Percentiles rank a stretch among this genome's conserved stretches.
phyloP scores from a whole-genome alignment of 2,329 filamentous ascomycete genomes.

The Cytospora mali region DNA sequence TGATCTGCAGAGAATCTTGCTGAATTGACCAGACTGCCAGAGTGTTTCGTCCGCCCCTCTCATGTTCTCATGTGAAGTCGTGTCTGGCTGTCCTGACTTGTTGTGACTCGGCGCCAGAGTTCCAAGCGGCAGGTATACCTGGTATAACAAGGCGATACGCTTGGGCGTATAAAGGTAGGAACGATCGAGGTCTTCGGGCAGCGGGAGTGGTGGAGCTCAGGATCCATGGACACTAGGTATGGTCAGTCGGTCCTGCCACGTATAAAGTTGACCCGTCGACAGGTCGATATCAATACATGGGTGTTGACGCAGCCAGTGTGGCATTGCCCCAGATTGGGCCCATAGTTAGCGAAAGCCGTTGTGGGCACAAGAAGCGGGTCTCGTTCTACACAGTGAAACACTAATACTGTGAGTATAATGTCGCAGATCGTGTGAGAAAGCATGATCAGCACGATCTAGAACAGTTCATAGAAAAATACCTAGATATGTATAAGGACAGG shows the following conservation, averaged over 20 bases:
- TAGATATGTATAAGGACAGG: not conserved
- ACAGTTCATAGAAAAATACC: not conserved
- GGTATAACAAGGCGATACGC: not conserved
- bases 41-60: not conserved
- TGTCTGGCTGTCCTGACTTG: not conserved
- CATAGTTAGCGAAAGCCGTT: not conserved
- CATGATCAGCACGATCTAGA: slow-evolving; percentile 1
- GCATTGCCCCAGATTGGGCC: not conserved
- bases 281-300: not conserved
- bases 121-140: too few relatives aligned
- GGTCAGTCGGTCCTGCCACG: not conserved
- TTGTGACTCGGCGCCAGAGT: not conserved
- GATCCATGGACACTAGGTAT: not conserved
- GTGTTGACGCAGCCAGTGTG: not conserved
- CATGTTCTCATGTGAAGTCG: not conserved
- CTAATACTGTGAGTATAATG: not conserved
- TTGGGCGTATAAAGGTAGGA: not conserved
- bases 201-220: not conserved
- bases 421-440: slow-evolving; percentile 1
- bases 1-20: not conserved
- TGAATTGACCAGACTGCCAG: not conserved
- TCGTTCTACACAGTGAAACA: not conserved
- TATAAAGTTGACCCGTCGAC: not conserved
- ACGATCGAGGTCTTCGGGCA: not conserved
- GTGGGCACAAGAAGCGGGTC: not conserved